Evolutionary conservation across 2,329 filamentous ascomycete genomes (phyloP).

Genomic region (Xenoacremonium recifei): DNA sequence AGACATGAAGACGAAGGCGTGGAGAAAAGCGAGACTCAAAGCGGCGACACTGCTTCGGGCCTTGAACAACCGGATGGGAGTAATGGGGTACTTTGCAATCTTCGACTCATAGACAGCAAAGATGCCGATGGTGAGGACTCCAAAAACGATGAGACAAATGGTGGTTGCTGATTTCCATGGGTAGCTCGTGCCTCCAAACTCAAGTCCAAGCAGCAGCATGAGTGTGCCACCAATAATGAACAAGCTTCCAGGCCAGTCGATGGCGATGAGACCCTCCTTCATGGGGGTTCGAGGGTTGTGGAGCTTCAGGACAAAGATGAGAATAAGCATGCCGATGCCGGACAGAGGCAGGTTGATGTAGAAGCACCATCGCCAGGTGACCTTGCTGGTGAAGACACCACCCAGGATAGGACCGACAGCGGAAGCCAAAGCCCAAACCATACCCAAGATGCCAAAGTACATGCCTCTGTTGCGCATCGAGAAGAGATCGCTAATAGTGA

Average conservation of each 20-base stretch:
- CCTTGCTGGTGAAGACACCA: conserved; percentile 63
- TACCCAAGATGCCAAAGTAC: conserved; percentile 53
- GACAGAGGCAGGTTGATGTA: conserved; percentile 60
- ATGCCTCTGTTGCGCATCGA: conserved; percentile 49
- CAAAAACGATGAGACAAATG: conserved; percentile 76
- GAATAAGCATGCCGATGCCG: conserved; percentile 45
- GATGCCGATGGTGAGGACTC: conserved; percentile 57
- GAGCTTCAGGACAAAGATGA: conserved; percentile 64
- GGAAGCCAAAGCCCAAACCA: conserved; percentile 63
- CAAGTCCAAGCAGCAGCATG: conserved; percentile 83
- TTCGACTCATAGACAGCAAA: conserved; percentile 75
- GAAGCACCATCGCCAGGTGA: conserved; percentile 70
- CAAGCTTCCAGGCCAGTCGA: conserved; percentile 56
- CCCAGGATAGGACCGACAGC: conserved; percentile 66
- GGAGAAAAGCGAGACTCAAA: conserved; percentile 66
- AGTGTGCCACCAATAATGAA: conserved; percentile 73
- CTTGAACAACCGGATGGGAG: conserved; percentile 71
- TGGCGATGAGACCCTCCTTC: conserved; percentile 59
- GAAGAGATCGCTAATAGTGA: conserved; percentile 56
- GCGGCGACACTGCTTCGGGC: conserved; percentile 64
- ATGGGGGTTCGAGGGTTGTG: conserved; percentile 67
- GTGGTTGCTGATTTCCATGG: conserved; percentile 76
- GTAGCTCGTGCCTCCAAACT: conserved; percentile 74
- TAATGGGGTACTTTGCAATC: conserved; percentile 73
- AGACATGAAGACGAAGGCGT: conserved; percentile 76